Evolutionary conservation across 768 basidiomycete genomes (phyloP), one percentile per base, ranked within the genome.

Genomic region (Mycena vitilis): DNA sequence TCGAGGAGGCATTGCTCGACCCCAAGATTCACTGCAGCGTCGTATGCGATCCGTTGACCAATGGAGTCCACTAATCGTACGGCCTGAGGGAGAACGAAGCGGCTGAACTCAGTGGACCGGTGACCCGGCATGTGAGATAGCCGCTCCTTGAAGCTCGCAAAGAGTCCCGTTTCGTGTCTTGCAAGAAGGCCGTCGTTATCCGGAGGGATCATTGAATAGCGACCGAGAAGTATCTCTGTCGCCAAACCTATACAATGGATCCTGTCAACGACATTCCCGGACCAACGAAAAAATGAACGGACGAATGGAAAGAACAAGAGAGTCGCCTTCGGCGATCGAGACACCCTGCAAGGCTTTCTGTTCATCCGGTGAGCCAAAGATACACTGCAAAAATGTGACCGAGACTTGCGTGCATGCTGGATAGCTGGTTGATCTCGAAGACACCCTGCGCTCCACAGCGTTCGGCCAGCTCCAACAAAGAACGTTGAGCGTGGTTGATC

Each of bases 321-420:
- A 73, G 69, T 86, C 85, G 22, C 85, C 85, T 75, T 86, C 85
- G 4, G 85, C 83, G 54, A 85, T 84, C 4, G 79, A 75, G 5
- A 75, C 73, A 0, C 83, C 83, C 6, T 83, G 80, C 59, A 82
- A 73, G 12, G 80, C 78, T 52, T 70, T 74, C 83, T 86, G 61
- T 38, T 16, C 8, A 8, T 18, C 20, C 23, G 23, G 8, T 53
- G 30, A 66, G 30, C 52, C 15, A 20, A 55, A 9, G 48, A 20
- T 20, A 16, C 10, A 42, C 9, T 55, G 22, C 13, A 36, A 4
- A 47, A 44, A 59, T 34, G 22, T 47, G 20, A 7, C 8, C n/a
- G n/a, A 9, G 30, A 75, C 78, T 44, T 63, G 82, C 84, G 66
- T 80, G 74, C 45, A 77, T 36, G 8, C 54, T 57, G 8, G 75